These are phyloP conservation scores for barrel medic (Medicago truncatula) DNA, from an alignment of 306 rosid genomes.

Conservation along the genomic window MtrunA17r5.0-ANR NC_053044.1:37563501-37564000, in stretches of 20 bases:
- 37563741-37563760: constrained; percentile 35
- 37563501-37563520: constrained; percentile 11
- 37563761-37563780: constrained; percentile 19
- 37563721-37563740: constrained; percentile 37
- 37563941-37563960: constrained; percentile 25
- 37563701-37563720: constrained; percentile 43
- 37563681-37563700: constrained; percentile 92
- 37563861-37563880: constrained; percentile 96
- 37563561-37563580: not conserved
- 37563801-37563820: constrained; percentile 65
- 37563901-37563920: constrained; percentile 25
- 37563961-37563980: constrained; percentile 2
- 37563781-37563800: constrained; percentile 37
- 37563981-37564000: constrained; percentile 19
- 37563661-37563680: constrained; percentile 87
- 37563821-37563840: constrained; percentile 93
- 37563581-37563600: constrained; percentile 12
- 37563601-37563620: constrained; percentile 41
- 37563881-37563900: constrained; percentile 90
- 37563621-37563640: constrained; percentile 84
- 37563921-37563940: constrained; percentile 3
- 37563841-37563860: constrained; percentile 86
- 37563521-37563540: constrained; percentile 24
- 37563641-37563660: constrained; percentile 72
- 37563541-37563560: constrained; percentile 25